Conservation (phyloP, 208 protist genomes). For the Trypanosoma brucei region DNA sequence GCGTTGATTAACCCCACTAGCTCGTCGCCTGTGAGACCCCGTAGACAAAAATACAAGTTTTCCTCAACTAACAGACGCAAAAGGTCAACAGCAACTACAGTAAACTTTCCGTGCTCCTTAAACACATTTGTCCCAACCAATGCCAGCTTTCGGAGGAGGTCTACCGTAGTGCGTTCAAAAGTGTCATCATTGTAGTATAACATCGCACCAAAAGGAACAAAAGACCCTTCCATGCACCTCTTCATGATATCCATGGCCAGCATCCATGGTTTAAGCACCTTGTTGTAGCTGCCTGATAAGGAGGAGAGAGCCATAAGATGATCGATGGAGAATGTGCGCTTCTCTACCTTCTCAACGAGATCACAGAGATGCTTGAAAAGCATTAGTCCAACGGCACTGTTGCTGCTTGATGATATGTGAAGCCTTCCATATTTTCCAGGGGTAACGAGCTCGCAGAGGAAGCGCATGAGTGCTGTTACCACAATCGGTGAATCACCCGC, state of each 20-base stretch:
- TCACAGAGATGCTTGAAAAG: slow-evolving; percentile 73
- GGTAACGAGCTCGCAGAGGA: slow-evolving; percentile 63
- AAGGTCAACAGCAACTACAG: slow-evolving; percentile 47
- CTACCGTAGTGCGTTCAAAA: slow-evolving; percentile 68
- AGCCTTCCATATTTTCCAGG: slow-evolving; percentile 40
- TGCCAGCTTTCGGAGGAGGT: slow-evolving; percentile 58
- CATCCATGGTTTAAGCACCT: slow-evolving; percentile 77
- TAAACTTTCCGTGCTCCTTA: slow-evolving; percentile 65
- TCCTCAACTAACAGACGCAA: slow-evolving; percentile 65
- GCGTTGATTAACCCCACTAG: slow-evolving; percentile 55
- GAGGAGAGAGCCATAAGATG: slow-evolving; percentile 45
- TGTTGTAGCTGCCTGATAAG: slow-evolving; percentile 31
- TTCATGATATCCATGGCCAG: slow-evolving; percentile 60
- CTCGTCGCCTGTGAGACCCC: slow-evolving; percentile 48
- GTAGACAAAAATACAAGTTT: slow-evolving; percentile 59
- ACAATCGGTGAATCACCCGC: slow-evolving; percentile 50
- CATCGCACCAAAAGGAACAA: slow-evolving; percentile 82
- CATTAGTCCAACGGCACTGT: slow-evolving; percentile 58
- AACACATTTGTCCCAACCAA: slow-evolving; percentile 56
- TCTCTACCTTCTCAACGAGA: slow-evolving; percentile 53
- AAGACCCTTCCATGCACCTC: slow-evolving; percentile 54
- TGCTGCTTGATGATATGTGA: slow-evolving; percentile 28
- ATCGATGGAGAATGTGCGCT: slow-evolving; percentile 58
- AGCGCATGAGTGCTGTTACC: slow-evolving; percentile 64
- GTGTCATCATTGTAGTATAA: slow-evolving; percentile 78